Conservation (phyloP, 2,329 filamentous ascomycete species). For the Fusarium nygamai region DNA sequence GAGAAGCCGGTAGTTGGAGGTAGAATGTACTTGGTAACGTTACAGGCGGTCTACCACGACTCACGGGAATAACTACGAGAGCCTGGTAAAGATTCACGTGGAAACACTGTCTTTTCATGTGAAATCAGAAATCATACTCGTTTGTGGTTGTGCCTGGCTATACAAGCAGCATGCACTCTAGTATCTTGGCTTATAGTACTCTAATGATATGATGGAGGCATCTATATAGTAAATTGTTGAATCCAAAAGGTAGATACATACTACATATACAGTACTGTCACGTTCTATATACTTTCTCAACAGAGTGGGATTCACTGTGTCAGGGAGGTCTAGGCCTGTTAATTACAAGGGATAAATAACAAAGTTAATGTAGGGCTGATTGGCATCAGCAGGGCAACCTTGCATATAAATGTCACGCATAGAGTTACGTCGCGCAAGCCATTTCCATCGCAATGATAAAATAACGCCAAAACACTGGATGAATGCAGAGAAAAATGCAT, state of each 20-base stretch:
- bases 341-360: not conserved
- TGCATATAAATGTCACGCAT: slow-evolving; percentile 1
- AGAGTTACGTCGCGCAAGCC: not conserved
- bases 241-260: not conserved
- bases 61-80: not conserved
- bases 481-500: not conserved
- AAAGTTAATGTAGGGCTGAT: not conserved
- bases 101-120: not conserved
- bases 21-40: not conserved
- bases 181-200: not conserved
- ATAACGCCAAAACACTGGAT: not conserved
- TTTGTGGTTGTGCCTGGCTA: not conserved
- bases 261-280: not conserved
- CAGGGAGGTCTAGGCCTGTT: not conserved
- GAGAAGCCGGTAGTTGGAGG: not conserved
- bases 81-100: not conserved
- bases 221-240: not conserved
- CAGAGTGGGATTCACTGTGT: not conserved
- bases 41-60: not conserved
- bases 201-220: not conserved
- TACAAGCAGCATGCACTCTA: not conserved
- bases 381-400: not conserved
- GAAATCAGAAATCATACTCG: not conserved
- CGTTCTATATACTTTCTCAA: not conserved
- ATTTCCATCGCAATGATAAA: not conserved